Conservation (phyloP, 2,329 filamentous ascomycete genomes). For the Orbilia blumenaviensis region DNA sequence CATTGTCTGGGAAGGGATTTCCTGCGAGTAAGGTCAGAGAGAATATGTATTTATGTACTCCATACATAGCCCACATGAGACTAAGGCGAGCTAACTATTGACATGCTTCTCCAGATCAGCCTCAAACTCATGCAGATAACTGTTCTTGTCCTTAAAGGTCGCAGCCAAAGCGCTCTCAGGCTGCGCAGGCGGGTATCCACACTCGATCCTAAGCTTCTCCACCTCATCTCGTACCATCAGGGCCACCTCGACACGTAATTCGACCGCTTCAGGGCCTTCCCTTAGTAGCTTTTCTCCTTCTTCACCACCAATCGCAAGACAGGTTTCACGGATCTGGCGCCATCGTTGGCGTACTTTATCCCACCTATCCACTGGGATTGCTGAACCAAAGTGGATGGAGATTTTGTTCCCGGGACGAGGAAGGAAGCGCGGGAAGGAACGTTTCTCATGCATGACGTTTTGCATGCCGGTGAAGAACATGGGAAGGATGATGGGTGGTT, state of each 20-base stretch:
- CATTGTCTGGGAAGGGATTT: too few relatives aligned
- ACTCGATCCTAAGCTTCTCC: slow-evolving; percentile 74
- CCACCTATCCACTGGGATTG: slow-evolving; percentile 74
- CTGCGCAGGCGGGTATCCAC: slow-evolving; percentile 82
- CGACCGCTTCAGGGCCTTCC: slow-evolving; percentile 77
- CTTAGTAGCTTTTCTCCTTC: slow-evolving; percentile 61
- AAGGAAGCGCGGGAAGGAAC: slow-evolving; percentile 79
- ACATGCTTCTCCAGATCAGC: slow-evolving; percentile 47
- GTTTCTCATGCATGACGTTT: slow-evolving; percentile 84
- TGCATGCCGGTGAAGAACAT: slow-evolving; percentile 95
- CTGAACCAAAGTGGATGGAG: slow-evolving; percentile 79
- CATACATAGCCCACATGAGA: neutral
- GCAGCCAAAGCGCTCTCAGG: slow-evolving; percentile 78
- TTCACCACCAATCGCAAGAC: slow-evolving; percentile 62
- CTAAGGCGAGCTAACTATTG: slow-evolving; percentile 29
- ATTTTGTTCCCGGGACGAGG: slow-evolving; percentile 78
- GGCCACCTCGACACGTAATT: slow-evolving; percentile 81
- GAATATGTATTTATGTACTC: neutral
- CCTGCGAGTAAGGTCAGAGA: too few relatives aligned
- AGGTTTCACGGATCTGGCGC: slow-evolving; percentile 71
- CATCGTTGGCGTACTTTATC: slow-evolving; percentile 79
- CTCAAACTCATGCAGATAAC: slow-evolving; percentile 40
- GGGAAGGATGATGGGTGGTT: slow-evolving; percentile 85
- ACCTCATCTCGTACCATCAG: slow-evolving; percentile 80
- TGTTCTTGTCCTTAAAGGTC: slow-evolving; percentile 67